phyloP scores from a whole-genome alignment of 2,329 filamentous ascomycete genomes.

The Sporothrix variecibatus region DNA sequence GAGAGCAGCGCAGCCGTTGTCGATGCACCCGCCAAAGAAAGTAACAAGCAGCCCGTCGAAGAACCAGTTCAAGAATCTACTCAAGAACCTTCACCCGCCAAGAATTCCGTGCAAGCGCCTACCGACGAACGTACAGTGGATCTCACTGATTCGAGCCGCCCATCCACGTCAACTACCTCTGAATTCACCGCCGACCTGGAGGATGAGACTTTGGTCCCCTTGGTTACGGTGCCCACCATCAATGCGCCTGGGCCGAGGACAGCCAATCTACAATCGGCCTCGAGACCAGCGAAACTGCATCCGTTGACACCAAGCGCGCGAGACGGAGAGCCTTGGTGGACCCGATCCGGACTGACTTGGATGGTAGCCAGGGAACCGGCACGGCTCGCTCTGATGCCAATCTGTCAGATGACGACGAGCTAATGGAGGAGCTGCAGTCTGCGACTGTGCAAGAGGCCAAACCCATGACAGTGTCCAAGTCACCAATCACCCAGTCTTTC shows the following conservation, averaged over 20 bases:
- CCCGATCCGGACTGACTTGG: slow-evolving; percentile 53
- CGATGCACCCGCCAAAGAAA: background rate
- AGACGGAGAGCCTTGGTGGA: slow-evolving; percentile 48
- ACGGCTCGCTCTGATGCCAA: slow-evolving; percentile 44
- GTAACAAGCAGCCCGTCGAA: background rate
- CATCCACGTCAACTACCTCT: background rate
- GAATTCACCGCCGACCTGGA: slow-evolving; percentile 27
- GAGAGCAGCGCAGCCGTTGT: background rate
- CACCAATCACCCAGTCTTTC: slow-evolving; percentile 72
- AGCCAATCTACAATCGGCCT: slow-evolving; percentile 19
- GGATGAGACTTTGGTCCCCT: background rate
- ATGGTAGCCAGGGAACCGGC: background rate
- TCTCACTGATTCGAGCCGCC: slow-evolving; percentile 5
- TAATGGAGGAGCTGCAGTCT: slow-evolving; percentile 82
- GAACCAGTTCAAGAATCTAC: background rate
- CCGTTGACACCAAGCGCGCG: slow-evolving; percentile 37
- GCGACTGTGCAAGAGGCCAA: slow-evolving; percentile 83
- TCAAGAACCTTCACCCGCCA: background rate
- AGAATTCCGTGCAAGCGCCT: background rate
- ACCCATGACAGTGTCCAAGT: slow-evolving; percentile 75
- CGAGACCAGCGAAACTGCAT: slow-evolving; percentile 32
- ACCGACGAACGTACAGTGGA: background rate
- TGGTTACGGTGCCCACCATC: slow-evolving; percentile 6
- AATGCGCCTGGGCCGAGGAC: slow-evolving; percentile 16
- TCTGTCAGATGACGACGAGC: slow-evolving; percentile 71